Base-by-base conservation (phyloP, 805 yeast species). In the Starmerella geochares region DNA sequence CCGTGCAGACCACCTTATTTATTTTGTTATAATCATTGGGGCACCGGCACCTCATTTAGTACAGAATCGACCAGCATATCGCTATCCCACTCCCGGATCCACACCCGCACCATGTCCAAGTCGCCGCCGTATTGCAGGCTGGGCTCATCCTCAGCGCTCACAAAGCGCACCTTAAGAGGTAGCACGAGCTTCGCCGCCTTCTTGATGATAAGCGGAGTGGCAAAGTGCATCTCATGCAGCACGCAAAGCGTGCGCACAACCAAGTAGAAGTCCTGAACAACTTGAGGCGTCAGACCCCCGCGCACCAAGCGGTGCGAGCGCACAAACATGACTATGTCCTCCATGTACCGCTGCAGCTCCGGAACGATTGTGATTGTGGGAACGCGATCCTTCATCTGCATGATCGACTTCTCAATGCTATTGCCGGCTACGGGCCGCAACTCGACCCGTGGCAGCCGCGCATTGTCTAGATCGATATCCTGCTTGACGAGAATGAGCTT, bases 121-220 rank as follows among this genome's bases (percentile, higher is more conserved):
- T 78, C 81, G 39, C 81, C 73, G 1, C 85, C 84, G 64, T 77
- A 80, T 38, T 69, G 64, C 28, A 78, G 58, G 2, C 78, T 67
- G 0, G 79, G 73, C 55, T 80, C 85, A 23, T 74, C 69, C 16
- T 65, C 64, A 0, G 77, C 65, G 2, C 59, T 50, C 2, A 68
- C 55, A 19, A 76, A 48, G 9, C 61, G 62, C 6, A 80, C 63
- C 40, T 72, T 69, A 33, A 75, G 60, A 0, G 83, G 81, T 14
- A 77, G 61, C 13, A 74, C 52, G 49, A 73, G 72, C 21, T 70
- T 64, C 0, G 76, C 75, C 0, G 81, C 78, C 17, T 70, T 54
- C 27, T 74, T 71, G 10, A 78, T 78, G 47, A 77, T 65, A 1
- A 72, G 60, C 0, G 86, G 85, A 0, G 78, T 72, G 1, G 75